These are phyloP conservation scores for Zasmidium cellare DNA, from an alignment of 2,329 filamentous ascomycete species.

Conservation along the genomic window DNA sequence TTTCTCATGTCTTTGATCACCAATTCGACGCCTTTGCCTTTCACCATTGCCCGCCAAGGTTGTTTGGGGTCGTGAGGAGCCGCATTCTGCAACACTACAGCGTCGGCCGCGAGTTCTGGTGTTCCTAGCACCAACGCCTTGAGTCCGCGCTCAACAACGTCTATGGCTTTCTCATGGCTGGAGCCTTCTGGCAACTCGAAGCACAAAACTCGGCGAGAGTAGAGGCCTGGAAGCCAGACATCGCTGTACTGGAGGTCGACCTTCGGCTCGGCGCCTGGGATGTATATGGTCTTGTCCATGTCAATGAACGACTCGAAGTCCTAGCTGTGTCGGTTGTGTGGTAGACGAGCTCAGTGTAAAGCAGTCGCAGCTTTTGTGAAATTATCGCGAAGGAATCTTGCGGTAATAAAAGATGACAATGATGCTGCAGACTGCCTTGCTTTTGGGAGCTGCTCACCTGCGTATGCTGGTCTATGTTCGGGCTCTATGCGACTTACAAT, in stretches of 20 bases:
- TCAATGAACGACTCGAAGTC: too few species aligned
- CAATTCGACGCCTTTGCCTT: conserved; percentile 18
- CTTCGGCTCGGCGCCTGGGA: conserved; percentile 17
- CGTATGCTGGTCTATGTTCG: too few species aligned
- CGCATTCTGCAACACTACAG: conserved; percentile 14
- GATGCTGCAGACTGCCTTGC: too few species aligned
- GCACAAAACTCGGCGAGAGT: conserved; percentile 20
- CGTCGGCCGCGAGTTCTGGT: conserved; percentile 20
- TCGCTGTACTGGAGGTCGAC: conserved; percentile 22
- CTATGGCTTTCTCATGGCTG: conserved; percentile 16
- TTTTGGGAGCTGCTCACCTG: too few species aligned
- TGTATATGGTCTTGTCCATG: conserved; percentile 16
- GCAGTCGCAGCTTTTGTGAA: too few species aligned
- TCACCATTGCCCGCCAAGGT: conserved; percentile 19
- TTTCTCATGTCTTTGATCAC: conserved; percentile 18
- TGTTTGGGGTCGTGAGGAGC: conserved; percentile 12
- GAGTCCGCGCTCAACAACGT: conserved; percentile 14
- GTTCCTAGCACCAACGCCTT: conserved; percentile 22
- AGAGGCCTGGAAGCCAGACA: conserved; percentile 23
- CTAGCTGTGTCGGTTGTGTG: not conserved
- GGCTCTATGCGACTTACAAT: too few species aligned
- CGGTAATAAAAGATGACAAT: too few species aligned
- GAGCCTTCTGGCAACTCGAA: conserved; percentile 17
- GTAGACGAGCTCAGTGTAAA: too few species aligned
- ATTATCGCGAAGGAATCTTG: too few species aligned